Base-by-base conservation (phyloP, 108 stramenopile species). In the Fragilaria crotonensis region DNA sequence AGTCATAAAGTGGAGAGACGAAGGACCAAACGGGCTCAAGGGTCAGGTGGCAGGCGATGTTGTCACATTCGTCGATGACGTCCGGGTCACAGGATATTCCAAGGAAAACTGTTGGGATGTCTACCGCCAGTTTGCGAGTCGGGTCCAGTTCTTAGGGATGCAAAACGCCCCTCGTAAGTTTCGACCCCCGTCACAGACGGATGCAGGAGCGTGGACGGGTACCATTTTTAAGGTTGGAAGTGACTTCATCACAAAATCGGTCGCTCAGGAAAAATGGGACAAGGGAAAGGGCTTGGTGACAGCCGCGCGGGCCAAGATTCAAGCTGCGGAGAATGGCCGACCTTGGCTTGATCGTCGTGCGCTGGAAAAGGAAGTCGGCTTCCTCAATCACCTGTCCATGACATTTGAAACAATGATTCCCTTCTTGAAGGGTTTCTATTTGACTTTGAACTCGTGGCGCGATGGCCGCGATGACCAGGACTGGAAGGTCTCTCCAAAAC, bases 381-480 rank as follows among this genome's bases (percentile, higher is more conserved):
- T 44, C 14, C 41, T 44, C 14, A 14, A 14, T 44, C 41, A 44
- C 41, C 9, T 44, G 41, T n/a, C n/a, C n/a, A n/a, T n/a, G n/a
- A n/a, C n/a, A n/a, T n/a, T n/a, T n/a, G n/a, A n/a, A n/a, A n/a
- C n/a, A n/a, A n/a, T n/a, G n/a, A n/a, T 63, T 14, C 79, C 79
- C 17, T 80, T 73, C 29, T 26, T 80, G 11, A 76, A 73, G 47
- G 79, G 79, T 3, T 54, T 80, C 21, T 68, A 80, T 46, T 25
- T 76, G 0, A 70, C 79, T 0, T 19, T 76, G 0, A 57, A 76
- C 25, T 33, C 30, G 0, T 76, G 75, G 72, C 19, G 75, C 3
- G 33, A 41, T 1, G 54, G 57, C 5, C 68, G 76, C n/a, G 72
- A 74, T 41, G 54, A 45, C 11, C 63, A 74, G 0, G 80, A 73